Evolutionary conservation across 805 yeast species (phyloP).

Genomic region (Yamadazyma philogaea): DNA sequence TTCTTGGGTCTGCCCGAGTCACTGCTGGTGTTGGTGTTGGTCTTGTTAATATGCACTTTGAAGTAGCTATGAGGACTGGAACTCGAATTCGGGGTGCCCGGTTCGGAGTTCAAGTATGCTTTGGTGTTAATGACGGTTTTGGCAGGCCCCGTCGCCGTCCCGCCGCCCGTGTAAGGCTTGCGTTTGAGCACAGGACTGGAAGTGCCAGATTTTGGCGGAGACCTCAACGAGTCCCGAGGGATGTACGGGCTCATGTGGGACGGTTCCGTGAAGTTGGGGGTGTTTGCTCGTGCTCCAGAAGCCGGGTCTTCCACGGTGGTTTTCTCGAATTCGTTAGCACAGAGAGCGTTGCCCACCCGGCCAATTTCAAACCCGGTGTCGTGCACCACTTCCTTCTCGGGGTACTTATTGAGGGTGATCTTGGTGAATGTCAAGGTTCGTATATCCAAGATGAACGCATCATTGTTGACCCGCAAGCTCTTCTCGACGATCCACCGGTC

Average conservation of each 20-base stretch:
- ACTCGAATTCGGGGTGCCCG: slow-evolving; percentile 10
- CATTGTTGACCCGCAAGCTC: slow-evolving; percentile 46
- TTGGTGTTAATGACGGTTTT: slow-evolving; percentile 12
- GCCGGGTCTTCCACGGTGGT: slow-evolving; percentile 7
- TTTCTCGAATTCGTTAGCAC: slow-evolving; percentile 21
- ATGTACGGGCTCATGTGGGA: slow-evolving; percentile 13
- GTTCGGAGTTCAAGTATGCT: slow-evolving; percentile 10
- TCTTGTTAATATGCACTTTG: slow-evolving; percentile 9
- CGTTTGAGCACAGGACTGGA: slow-evolving; percentile 4
- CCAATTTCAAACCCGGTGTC: slow-evolving; percentile 20
- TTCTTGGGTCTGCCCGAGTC: slow-evolving; percentile 11
- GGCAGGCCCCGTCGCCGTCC: too few species aligned
- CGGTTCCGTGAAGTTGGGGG: slow-evolving; percentile 12
- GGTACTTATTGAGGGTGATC: slow-evolving; percentile 23
- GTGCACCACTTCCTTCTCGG: slow-evolving; percentile 13
- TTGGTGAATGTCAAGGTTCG: slow-evolving; percentile 47
- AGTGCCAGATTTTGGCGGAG: slow-evolving; percentile 2
- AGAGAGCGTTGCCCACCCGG: slow-evolving; percentile 32
- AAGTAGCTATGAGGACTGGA: slow-evolving; percentile 8
- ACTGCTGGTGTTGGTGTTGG: slow-evolving; percentile 9
- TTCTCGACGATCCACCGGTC: slow-evolving; percentile 40
- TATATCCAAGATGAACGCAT: slow-evolving; percentile 59
- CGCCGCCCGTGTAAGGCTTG: slow-evolving; percentile 4
- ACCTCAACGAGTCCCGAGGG: slow-evolving; percentile 5
- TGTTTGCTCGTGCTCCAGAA: slow-evolving; percentile 8